A percentile compares a stretch with the other conserved stretches of the same genome.
These are phyloP conservation scores for Aspergillus funiculosus DNA, from an alignment of 495 filamentous ascomycete genomes.

Conservation along the genomic window DNA sequence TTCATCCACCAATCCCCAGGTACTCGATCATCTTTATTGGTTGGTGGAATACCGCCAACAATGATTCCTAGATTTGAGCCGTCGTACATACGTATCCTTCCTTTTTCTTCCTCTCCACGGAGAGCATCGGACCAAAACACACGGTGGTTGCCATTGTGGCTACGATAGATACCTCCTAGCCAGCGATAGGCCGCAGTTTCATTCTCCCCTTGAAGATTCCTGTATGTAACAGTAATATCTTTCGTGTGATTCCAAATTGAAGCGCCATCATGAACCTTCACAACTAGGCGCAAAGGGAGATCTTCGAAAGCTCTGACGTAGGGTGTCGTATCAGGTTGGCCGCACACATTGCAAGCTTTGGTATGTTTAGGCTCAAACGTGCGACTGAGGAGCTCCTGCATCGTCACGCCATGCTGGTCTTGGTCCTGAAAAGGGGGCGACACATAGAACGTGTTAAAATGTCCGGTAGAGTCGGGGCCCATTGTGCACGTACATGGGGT, in stretches of 20 bases:
- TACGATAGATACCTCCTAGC: slow-evolving; percentile 39
- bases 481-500: slow-evolving; percentile 5
- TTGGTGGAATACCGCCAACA: slow-evolving; percentile 20
- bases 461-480: background rate
- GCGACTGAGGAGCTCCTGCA: slow-evolving; percentile 17
- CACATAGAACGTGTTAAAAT: background rate
- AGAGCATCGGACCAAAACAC: slow-evolving; percentile 33
- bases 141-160: slow-evolving; percentile 18
- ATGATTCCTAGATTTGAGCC: slow-evolving; percentile 22
- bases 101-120: slow-evolving; percentile 22
- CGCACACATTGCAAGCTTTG: slow-evolving; percentile 14
- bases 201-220: slow-evolving; percentile 8
- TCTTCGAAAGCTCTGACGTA: slow-evolving; percentile 8
- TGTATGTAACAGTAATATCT: slow-evolving; percentile 24
- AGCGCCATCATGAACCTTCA: slow-evolving; percentile 11
- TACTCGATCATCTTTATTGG: slow-evolving; percentile 17
- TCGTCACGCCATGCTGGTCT: slow-evolving; percentile 11
- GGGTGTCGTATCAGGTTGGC: background rate
- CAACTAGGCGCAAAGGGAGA: slow-evolving; percentile 31
- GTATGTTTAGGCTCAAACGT: background rate
- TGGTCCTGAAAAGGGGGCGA: background rate
- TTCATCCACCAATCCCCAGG: slow-evolving; percentile 22
- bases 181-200: slow-evolving; percentile 32
- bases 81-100: slow-evolving; percentile 29
- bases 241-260: slow-evolving; percentile 26